These are phyloP conservation scores for Groenewaldozyma tartarivorans DNA, from an alignment of 805 yeast species.

Conservation along the genomic window DNA sequence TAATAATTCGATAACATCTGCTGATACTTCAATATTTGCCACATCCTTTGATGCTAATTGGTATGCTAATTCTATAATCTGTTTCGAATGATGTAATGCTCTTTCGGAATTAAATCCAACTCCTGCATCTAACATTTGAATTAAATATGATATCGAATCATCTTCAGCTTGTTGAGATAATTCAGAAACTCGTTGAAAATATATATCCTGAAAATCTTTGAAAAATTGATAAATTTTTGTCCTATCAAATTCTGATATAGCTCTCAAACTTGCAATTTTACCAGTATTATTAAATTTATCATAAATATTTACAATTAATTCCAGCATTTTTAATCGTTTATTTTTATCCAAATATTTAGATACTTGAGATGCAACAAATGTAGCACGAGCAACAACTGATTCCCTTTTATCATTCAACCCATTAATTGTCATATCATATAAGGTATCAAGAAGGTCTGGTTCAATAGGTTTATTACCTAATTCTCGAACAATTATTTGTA, in stretches of 20 bases:
- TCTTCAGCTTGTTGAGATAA: slow-evolving; percentile 60
- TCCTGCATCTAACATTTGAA: slow-evolving; percentile 43
- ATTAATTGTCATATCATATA: background rate
- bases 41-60: slow-evolving; percentile 63
- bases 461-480: too few species aligned
- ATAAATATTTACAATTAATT: background rate
- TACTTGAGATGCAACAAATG: slow-evolving; percentile 15
- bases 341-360: slow-evolving; percentile 10
- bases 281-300: slow-evolving; percentile 1
- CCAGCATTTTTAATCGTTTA: background rate
- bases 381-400: slow-evolving; percentile 13
- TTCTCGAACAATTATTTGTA: background rate
- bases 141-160: slow-evolving; percentile 64
- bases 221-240: slow-evolving; percentile 15
- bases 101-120: background rate
- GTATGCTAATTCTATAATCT: slow-evolving; percentile 44
- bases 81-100: background rate
- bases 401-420: too few species aligned
- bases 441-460: background rate
- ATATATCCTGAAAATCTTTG: slow-evolving; percentile 16
- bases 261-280: slow-evolving; percentile 10
- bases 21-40: slow-evolving; percentile 57
- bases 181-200: slow-evolving; percentile 32
- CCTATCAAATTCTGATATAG: slow-evolving; percentile 7
- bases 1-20: slow-evolving; percentile 62